Conservation (phyloP, 768 basidiomycete genomes). For the Serendipita sp. region DNA sequence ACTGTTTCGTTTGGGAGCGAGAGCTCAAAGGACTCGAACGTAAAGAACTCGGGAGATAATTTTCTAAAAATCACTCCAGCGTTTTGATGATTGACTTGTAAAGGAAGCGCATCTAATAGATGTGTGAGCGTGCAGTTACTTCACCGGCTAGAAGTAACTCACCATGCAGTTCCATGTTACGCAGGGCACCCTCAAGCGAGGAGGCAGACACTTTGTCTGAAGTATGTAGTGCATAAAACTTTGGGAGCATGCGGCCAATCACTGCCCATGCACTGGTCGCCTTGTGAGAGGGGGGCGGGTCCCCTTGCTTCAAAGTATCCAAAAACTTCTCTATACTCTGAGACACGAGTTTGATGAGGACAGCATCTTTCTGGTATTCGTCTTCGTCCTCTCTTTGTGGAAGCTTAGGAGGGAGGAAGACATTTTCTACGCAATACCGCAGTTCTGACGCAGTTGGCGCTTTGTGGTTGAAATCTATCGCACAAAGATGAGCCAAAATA, state of each 20-base stretch:
- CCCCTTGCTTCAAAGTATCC: neutral
- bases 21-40: slow-evolving; percentile 32
- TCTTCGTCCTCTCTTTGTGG: slow-evolving; percentile 6
- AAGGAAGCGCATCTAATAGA: slow-evolving; percentile 22
- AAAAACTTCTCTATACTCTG: neutral
- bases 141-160: neutral
- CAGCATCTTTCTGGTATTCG: slow-evolving; percentile 17
- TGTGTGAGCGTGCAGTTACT: slow-evolving; percentile 16
- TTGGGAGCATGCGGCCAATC: neutral
- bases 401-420: slow-evolving; percentile 25
- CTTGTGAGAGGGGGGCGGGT: neutral
- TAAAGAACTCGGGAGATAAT: slow-evolving; percentile 11
- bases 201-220: neutral
- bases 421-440: slow-evolving; percentile 25
- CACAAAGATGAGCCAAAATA: too few relatives aligned
- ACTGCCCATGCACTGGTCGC: neutral
- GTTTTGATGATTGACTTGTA: slow-evolving; percentile 31
- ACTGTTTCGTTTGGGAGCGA: slow-evolving; percentile 23
- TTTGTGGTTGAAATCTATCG: too few relatives aligned
- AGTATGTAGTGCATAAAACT: neutral
- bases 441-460: neutral
- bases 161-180: neutral
- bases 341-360: neutral
- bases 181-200: neutral
- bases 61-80: slow-evolving; percentile 23